phyloP scores from a whole-genome alignment of 208 protist species.

The Polymyxa betae region DNA sequence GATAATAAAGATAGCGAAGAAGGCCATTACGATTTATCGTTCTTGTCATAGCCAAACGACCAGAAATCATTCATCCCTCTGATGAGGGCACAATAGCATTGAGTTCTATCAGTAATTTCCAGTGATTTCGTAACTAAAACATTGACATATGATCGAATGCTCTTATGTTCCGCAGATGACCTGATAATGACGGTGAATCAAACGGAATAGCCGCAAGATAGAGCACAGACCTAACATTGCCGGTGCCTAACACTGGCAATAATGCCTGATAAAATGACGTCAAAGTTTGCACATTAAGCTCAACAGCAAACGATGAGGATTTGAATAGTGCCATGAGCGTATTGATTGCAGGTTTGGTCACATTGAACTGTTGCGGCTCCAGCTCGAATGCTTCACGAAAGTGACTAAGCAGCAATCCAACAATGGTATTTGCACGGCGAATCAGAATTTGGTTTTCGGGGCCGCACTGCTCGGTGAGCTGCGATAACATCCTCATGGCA shows the following conservation, averaged over 20 bases:
- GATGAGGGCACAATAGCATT: background rate
- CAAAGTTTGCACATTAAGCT: background rate
- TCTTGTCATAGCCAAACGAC: background rate
- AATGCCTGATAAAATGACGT: background rate
- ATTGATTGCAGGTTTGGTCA: background rate
- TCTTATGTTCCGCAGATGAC: background rate
- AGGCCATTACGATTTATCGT: background rate
- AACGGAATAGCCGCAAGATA: background rate
- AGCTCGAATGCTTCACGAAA: background rate
- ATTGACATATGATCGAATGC: background rate
- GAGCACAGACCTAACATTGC: background rate
- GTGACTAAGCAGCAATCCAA: background rate
- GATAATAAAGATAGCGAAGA: background rate
- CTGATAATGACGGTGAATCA: background rate
- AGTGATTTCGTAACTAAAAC: conserved; percentile 14
- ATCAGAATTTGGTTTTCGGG: background rate
- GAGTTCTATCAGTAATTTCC: background rate
- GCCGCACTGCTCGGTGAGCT: background rate
- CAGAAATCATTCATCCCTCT: background rate
- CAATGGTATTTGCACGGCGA: background rate
- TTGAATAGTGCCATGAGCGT: background rate
- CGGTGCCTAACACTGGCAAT: background rate
- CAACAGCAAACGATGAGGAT: background rate
- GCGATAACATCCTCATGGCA: background rate
- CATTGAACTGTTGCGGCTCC: background rate